Evolutionary conservation across 192 early-diverging fungal genomes (phyloP), one percentile per base, ranked within the genome.

Genomic region (Linderina pennispora): DNA sequence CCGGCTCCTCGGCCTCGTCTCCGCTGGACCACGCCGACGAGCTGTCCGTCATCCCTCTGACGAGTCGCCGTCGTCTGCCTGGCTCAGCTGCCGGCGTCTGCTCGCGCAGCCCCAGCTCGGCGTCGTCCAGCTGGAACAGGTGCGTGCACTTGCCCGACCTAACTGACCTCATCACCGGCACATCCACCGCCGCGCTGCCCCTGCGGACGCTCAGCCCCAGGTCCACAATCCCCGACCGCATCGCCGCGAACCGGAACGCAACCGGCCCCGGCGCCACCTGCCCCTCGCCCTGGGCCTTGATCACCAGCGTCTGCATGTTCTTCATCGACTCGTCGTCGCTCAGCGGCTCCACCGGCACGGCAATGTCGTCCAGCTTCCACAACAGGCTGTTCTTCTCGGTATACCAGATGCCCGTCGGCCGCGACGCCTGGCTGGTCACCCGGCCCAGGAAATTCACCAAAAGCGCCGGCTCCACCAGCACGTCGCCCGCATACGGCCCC

Each of bases 331-430:
- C 50, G 0, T 10, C 33, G 13, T 50, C 48, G 2, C 13, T 8
- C 35, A 38, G 18, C 8, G 40, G 38, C 5, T 33, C 18, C 21
- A 40, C 0, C 2, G 59, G 60, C 21, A 71, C 40, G 2, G 11
- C 22, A 28, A 71, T 48, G 14, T 44, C 31, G n/a, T 55, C 60
- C 22, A 71, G 48, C 18, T 28, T 54, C 67, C 67, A 71, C 43
- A 71, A 11, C 15, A 71, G 44, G 9, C 51, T 48, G 33, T 63
- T 71, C 44, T 55, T 60, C 45, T 63, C 60, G 8, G 36, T 35
- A 52, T 63, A 71, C 67, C 67, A 71, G 21, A 46, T 52, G 2
- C 54, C 67, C 17, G 59, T 40, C 3, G 67, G 67, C n/a, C 60
- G 50, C 31, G 60, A 58, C 48, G 51, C 48, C 36, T 71, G 60